phyloP scores from a whole-genome alignment of 805 yeast species.

The Naumovozyma dairenensis region DNA sequence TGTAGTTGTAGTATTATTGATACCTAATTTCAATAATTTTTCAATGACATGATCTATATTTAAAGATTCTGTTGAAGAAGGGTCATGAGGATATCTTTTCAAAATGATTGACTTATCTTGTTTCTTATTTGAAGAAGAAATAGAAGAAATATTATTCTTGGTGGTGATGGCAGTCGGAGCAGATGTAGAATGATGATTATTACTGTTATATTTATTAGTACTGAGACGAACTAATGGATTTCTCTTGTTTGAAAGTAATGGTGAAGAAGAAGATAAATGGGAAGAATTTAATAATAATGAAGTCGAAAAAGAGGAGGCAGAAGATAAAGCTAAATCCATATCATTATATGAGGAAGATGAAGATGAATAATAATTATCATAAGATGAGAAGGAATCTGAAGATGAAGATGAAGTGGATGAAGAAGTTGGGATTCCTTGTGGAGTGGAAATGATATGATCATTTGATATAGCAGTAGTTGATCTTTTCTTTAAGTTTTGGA shows the following conservation, averaged over 20 bases:
- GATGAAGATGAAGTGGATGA: constrained; percentile 4
- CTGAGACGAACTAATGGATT: neutral
- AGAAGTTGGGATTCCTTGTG: constrained; percentile 1
- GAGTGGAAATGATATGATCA: too few relatives aligned
- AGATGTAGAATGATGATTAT: constrained; percentile 20
- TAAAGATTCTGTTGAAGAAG: constrained; percentile 23
- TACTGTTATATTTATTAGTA: too few relatives aligned
- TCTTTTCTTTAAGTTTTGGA: too few relatives aligned
- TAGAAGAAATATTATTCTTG: neutral
- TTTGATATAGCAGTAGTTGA: neutral
- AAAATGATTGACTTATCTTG: constrained; percentile 15
- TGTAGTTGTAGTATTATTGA: constrained; percentile 22
- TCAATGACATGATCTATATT: constrained; percentile 58
- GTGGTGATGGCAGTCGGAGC: too few relatives aligned
- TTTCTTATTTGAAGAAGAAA: constrained; percentile 8
- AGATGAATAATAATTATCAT: too few relatives aligned
- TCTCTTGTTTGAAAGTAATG: neutral
- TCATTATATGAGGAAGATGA: neutral
- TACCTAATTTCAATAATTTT: constrained; percentile 44
- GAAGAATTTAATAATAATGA: constrained; percentile 2
- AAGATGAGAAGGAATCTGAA: neutral
- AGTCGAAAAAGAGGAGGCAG: constrained; percentile 5
- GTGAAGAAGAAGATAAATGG: constrained; percentile 3
- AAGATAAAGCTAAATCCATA: constrained; percentile 1
- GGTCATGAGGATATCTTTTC: constrained; percentile 24